Base-by-base conservation (phyloP, 306 rosid species). In the Casuarina cunninghamiana region DNA sequence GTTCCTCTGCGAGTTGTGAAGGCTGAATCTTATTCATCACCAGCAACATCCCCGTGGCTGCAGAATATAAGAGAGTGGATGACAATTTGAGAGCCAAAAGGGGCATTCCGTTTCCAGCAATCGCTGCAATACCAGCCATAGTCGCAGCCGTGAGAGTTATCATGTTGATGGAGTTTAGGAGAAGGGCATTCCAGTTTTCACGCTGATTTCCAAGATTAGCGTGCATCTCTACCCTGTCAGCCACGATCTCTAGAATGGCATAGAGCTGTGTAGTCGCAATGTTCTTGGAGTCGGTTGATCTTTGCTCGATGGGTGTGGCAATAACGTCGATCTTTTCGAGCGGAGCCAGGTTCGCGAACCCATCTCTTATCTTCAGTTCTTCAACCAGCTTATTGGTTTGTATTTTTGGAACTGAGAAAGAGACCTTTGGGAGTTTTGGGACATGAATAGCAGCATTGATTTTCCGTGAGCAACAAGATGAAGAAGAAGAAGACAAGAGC, bases 221-320 rank as follows among this genome's bases (percentile, higher is more conserved):
- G 71, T 93, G 98, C 93, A 86, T 90, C 73, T 91, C 97, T 4
- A 88, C 50, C 16, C 98, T 83, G 53, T 93, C 93, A 0, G 84
- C 75, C 3, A 88, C 87, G 1, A 85, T 87, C 26, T 90, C 93
- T 10, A 89, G 63, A 45, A 91, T 50, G 32, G 32, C 32, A 26
- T 26, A 26, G 32, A 26, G 32, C 32, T 26, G 32, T 26, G 32
- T 26, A 26, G 32, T 26, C 32, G 1, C 32, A 26, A 26, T 26
- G 32, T 26, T 26, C 32, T 26, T 26, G 32, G 32, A 53, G 4
- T 51, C 46, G 10, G 26, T 21, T 35, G 63, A 15, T 44, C 46
- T 72, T 13, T 85, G 63, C 21, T 51, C 72, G 35, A 63, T 37
- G 0, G 6, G 15, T 2, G 54, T 49, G 58, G 3, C 44, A 19